Base-by-base conservation (phyloP, 306 rosid genomes). In the Lotus japonicus region DNA sequence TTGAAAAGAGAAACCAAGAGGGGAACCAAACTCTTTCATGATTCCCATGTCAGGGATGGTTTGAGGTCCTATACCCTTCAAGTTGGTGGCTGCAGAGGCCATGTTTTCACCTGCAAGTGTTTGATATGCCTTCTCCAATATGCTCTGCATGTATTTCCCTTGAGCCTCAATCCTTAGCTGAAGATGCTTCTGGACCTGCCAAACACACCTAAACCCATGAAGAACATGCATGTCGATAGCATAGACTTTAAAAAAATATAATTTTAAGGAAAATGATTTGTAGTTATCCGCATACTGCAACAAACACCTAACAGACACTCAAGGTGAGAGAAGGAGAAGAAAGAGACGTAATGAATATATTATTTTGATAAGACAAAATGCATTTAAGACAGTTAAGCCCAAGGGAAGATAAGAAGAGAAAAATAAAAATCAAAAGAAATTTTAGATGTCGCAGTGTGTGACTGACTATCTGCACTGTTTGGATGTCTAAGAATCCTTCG, bases 141-240 rank as follows among this genome's bases (percentile, higher is more conserved):
- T 95, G 65, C 99, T 90, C 56, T 95, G 97, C 99, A 95, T 95
- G 92, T 95, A 95, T 79, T 95, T 95, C 33, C 99, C 99, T 84
- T 95, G 99, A 58, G 99, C 97, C 69, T 95, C 99, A 14, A 95
- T 95, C 78, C 99, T 88, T 78, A 95, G 76, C 70, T 95, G 99
- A 66, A 95, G 97, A 51, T 88, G 99, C 70, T 85, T 90, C 42
- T 95, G 99, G 12, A 94, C 97, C 98, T 94, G 81, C 77, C 2
- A 26, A 26, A 65, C 53, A 35, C 14, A 66, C 41, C 68, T 17
- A 56, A 80, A 65, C 65, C 59, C 72, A 71, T 71, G 53, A 67
- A 71, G 58, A 57, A 71, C 6, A 33, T 64, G 17, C 6, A 33
- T 64, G 17, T 10, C 43, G 51, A 52, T 58, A 23, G 38, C 19